Conservation (phyloP, 2,329 filamentous ascomycete genomes). For the Sporothrix euskadiensis region DNA sequence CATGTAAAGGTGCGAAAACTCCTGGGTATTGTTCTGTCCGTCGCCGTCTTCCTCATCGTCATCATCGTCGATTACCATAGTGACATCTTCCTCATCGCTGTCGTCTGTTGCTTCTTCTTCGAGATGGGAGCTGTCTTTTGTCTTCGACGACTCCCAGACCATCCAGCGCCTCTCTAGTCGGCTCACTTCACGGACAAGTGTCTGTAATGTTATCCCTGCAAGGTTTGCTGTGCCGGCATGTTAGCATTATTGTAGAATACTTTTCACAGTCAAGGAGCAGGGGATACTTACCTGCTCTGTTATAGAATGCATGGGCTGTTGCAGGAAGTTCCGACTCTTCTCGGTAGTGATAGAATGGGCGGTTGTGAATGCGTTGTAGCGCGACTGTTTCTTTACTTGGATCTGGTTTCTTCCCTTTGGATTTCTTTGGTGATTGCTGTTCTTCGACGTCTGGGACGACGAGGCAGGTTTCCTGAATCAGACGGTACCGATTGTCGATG, state of each 20-base stretch:
- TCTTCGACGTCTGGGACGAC: neutral
- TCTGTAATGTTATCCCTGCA: slow-evolving; percentile 41
- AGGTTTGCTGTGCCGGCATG: slow-evolving; percentile 33
- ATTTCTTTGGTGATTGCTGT: neutral
- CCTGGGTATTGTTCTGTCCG: neutral
- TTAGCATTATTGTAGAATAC: neutral
- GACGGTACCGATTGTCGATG: slow-evolving; percentile 24
- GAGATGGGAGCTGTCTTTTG: neutral
- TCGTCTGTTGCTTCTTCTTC: neutral
- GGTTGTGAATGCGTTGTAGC: neutral
- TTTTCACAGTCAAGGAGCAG: too few relatives aligned
- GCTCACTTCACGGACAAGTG: slow-evolving; percentile 41
- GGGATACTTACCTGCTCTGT: slow-evolving; percentile 41
- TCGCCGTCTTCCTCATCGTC: neutral
- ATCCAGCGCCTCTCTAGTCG: slow-evolving; percentile 44
- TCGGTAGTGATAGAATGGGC: slow-evolving; percentile 40
- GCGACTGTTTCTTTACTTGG: neutral
- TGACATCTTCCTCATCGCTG: slow-evolving; percentile 3
- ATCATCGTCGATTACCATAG: neutral
- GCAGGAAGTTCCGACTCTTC: slow-evolving; percentile 47
- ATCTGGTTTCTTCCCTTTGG: neutral
- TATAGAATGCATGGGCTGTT: slow-evolving; percentile 46
- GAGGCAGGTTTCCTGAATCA: slow-evolving; percentile 27
- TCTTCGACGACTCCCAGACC: slow-evolving; percentile 37
- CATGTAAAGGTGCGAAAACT: neutral